Base-by-base conservation (phyloP, 2,329 filamentous ascomycete species). In the Zelopaecilomyces penicillatus region DNA sequence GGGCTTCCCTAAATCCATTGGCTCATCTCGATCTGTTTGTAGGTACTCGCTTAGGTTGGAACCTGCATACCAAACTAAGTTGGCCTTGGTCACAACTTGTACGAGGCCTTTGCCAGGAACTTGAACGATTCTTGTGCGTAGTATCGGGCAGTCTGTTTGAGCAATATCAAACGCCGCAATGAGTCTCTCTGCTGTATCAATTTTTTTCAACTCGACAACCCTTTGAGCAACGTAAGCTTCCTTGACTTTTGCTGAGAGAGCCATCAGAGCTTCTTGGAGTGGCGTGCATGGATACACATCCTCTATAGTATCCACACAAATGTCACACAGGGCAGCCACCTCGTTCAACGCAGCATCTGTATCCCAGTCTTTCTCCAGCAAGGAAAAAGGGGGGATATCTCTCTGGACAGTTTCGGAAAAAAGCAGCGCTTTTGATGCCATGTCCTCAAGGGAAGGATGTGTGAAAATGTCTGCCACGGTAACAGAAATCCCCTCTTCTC, bases 261-360 rank as follows among this genome's bases (percentile, higher is more conserved):
- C 71, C 62, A 79, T 70, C 2, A 79, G 64, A 2, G 69, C 73
- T 53, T 76, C 74, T 47, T 80, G 75, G 1, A 76, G 60, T 0
- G 74, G 68, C 0, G 73, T 74, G 57, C 73, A 76, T 1, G 75
- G 74, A 43, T 76, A 79, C 0, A 75, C 56, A 46, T 80, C 74
- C 40, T 75, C 69, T 4, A 76, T 57, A 71, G 75, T 40, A 1
- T 56, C 49, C 5, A 57, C 45, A 2, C 59, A 55, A 7, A 71
- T 52, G 4, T 52, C 58, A 48, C 72, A 74, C 5, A 70, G 57
- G n/a, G 50, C 52, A 5, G 68, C 65, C 7, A 64, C 65, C 10
- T 71, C 67, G 0, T 47, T 43, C 11, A 60, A 55, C 2, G 68
- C 68, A 3, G 53, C 50, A 11, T 63, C 54, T 9, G 54, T 47